These are phyloP conservation scores for Penicillium thymicola DNA, from an alignment of 2,329 filamentous ascomycete genomes.

Conservation along the genomic window DNA sequence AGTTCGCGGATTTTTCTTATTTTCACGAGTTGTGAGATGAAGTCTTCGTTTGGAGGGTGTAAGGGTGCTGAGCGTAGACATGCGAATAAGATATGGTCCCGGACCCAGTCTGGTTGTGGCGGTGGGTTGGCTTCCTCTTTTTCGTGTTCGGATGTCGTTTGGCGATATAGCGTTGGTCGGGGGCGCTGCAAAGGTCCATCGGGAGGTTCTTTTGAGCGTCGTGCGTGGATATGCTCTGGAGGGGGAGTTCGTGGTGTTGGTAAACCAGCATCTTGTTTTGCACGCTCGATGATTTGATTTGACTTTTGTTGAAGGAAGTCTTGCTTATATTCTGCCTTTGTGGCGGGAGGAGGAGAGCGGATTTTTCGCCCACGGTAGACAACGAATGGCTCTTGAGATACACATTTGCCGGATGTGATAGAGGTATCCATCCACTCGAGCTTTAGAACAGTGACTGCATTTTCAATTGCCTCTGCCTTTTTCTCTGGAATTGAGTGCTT, in stretches of 20 bases:
- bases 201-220: conserved; percentile 24
- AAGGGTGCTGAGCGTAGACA: conserved; percentile 75
- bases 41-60: conserved; percentile 67
- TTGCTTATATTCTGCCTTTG: not conserved
- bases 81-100: conserved; percentile 64
- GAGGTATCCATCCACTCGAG: conserved; percentile 55
- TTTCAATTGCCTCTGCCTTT: conserved; percentile 10
- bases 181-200: conserved; percentile 22
- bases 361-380: conserved; percentile 51
- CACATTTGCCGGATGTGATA: conserved; percentile 38
- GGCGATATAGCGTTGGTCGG: conserved; percentile 54
- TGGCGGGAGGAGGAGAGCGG: conserved; percentile 26
- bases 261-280: conserved; percentile 47
- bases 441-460: conserved; percentile 50
- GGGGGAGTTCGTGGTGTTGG: conserved; percentile 5
- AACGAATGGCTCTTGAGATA: conserved; percentile 50
- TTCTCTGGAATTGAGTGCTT: conserved; percentile 7
- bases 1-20: conserved; percentile 70
- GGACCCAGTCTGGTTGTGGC: conserved; percentile 66
- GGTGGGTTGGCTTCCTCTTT: conserved; percentile 63
- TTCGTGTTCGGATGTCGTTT: conserved; percentile 79
- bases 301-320: conserved; percentile 1
- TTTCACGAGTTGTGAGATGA: conserved; percentile 70
- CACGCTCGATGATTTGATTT: conserved; percentile 51
- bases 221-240: conserved; percentile 14